Conservation (phyloP, 768 basidiomycete species). For the Multifurca ochricompacta region DNA sequence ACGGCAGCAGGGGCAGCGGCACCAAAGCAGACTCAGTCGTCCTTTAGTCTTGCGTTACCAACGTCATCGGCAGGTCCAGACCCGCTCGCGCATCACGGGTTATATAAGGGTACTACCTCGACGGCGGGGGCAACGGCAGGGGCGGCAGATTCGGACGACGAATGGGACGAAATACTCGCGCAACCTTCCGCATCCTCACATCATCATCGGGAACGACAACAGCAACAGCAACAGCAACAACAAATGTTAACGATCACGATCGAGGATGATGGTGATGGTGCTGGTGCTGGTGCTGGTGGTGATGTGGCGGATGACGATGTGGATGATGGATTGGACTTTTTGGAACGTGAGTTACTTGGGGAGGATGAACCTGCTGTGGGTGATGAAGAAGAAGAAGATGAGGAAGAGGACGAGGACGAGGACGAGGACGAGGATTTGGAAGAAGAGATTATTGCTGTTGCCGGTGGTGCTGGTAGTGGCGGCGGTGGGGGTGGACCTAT, state of each 20-base stretch:
- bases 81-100: conserved; percentile 22
- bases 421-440: conserved; percentile 47
- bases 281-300: no score
- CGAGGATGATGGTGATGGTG: conserved; percentile 26
- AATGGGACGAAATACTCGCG: conserved; percentile 40
- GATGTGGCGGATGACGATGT: conserved; percentile 29
- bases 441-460: conserved; percentile 26
- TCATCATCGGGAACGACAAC: conserved; percentile 21
- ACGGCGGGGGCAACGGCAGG: conserved; percentile 19
- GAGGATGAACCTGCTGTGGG: conserved; percentile 15
- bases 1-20: conserved; percentile 26
- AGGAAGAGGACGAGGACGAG: conserved; percentile 30
- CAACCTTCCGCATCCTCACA: conserved; percentile 22
- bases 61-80: conserved; percentile 16
- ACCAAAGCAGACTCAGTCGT: conserved; percentile 25
- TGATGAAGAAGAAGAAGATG: conserved; percentile 33
- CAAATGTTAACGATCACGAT: conserved; percentile 32
- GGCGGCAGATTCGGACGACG: conserved; percentile 34
- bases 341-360: conserved; percentile 16
- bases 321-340: conserved; percentile 29
- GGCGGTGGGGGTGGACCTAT: conserved; percentile 32
- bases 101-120: conserved; percentile 11
- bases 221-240: conserved; percentile 18
- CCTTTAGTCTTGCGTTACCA: conserved; percentile 35
- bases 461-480: conserved; percentile 8